phyloP scores from a whole-genome alignment of 768 basidiomycete species.

The Lactarius hengduanensis region DNA sequence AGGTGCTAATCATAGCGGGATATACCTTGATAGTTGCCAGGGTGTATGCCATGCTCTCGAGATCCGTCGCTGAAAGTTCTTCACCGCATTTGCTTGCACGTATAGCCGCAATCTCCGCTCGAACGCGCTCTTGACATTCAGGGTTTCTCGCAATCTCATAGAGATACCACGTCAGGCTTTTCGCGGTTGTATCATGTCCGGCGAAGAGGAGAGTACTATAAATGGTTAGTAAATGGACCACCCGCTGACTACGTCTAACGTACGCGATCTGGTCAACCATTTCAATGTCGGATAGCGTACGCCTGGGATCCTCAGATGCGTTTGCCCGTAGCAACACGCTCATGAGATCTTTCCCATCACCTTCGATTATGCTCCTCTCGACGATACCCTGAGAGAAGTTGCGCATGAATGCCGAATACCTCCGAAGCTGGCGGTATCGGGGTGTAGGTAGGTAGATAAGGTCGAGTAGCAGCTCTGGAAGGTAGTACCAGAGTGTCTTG shows the following conservation, averaged over 20 bases:
- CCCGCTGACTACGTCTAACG: neutral
- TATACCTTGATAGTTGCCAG: slow-evolving; percentile 8
- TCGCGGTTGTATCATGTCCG: slow-evolving; percentile 8
- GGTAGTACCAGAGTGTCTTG: slow-evolving; percentile 25
- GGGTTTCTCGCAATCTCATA: slow-evolving; percentile 12
- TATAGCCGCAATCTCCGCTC: slow-evolving; percentile 18
- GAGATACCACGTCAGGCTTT: slow-evolving; percentile 2
- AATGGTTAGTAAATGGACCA: neutral
- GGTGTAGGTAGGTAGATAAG: slow-evolving; percentile 25
- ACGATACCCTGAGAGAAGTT: slow-evolving; percentile 18
- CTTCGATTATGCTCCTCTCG: slow-evolving; percentile 15
- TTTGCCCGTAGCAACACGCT: slow-evolving; percentile 32
- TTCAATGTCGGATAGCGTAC: slow-evolving; percentile 25
- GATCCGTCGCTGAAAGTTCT: neutral
- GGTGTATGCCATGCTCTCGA: slow-evolving; percentile 11
- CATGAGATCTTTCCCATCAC: slow-evolving; percentile 28
- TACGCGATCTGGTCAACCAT: slow-evolving; percentile 29
- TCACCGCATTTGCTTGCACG: slow-evolving; percentile 6
- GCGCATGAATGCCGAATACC: slow-evolving; percentile 15
- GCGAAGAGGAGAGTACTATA: neutral
- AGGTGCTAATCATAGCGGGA: no score
- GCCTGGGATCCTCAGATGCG: slow-evolving; percentile 21
- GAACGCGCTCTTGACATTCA: slow-evolving; percentile 6
- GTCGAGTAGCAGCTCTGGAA: slow-evolving; percentile 22
- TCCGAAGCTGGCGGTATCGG: slow-evolving; percentile 19